Evolutionary conservation across 2,329 filamentous ascomycete species (phyloP).

Genomic region (Torrubiellomyces zombiae): DNA sequence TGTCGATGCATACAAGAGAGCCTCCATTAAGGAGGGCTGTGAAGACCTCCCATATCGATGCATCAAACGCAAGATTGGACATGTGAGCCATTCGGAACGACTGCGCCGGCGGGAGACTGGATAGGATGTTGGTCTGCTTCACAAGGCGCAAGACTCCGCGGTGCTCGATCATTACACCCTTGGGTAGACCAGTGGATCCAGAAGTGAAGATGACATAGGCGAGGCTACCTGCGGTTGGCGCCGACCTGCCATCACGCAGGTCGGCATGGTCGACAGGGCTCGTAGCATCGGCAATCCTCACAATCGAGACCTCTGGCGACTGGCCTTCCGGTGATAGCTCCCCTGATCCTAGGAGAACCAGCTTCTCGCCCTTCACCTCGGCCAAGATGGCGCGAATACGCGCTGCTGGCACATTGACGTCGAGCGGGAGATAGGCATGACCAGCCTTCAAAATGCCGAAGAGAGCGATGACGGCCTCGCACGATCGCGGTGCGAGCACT

Average conservation of each 20-base stretch:
- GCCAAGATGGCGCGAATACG: slow-evolving; percentile 8
- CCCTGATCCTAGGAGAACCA: slow-evolving; percentile 6
- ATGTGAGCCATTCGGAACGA: slow-evolving; percentile 1
- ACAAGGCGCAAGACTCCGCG: no score
- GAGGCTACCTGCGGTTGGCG: no score
- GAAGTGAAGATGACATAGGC: no score
- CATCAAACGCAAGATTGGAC: slow-evolving; percentile 5
- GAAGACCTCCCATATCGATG: slow-evolving; percentile 4
- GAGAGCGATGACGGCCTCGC: slow-evolving; percentile 2
- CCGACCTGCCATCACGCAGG: no score
- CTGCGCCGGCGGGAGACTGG: no score
- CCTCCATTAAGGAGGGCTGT: slow-evolving; percentile 4
- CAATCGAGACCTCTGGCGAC: slow-evolving; percentile 3
- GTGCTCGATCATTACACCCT: no score
- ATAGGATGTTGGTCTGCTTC: no score
- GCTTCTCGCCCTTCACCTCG: slow-evolving; percentile 3
- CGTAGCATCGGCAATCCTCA: slow-evolving; percentile 4
- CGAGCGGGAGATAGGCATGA: slow-evolving; percentile 10
- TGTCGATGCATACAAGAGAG: slow-evolving; percentile 3
- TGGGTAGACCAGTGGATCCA: no score
- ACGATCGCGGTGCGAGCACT: no score
- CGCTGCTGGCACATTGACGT: slow-evolving; percentile 6
- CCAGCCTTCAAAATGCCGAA: slow-evolving; percentile 10
- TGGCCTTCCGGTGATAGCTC: slow-evolving; percentile 1
- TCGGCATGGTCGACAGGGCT: slow-evolving; percentile 4